phyloP scores from a whole-genome alignment of 108 stramenopile species.

The Bacterosira constricta region DNA sequence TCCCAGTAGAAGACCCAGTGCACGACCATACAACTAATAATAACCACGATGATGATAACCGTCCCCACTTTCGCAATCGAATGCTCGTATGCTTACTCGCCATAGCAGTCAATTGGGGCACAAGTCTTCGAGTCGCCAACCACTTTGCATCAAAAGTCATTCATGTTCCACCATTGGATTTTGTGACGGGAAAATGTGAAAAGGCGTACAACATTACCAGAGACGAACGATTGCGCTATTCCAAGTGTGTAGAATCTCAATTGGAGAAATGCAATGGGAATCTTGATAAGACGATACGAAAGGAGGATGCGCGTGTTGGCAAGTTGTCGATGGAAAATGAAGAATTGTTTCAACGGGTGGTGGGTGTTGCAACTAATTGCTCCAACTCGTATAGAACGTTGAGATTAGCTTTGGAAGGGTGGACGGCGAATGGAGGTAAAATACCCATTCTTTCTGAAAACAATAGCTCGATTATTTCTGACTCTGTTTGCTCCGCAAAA shows the following conservation, averaged over 20 bases:
- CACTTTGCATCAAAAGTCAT: conserved; percentile 29
- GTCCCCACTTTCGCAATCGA: conserved; percentile 34
- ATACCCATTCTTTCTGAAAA: conserved; percentile 12
- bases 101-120: conserved; percentile 42
- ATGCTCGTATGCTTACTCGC: conserved; percentile 39
- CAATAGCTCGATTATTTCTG: neutral
- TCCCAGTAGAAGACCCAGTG: too few species aligned
- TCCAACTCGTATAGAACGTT: conserved; percentile 43
- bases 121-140: conserved; percentile 38
- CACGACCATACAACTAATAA: too few species aligned
- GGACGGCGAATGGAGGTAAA: conserved; percentile 33
- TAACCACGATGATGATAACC: neutral
- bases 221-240: conserved; percentile 33
- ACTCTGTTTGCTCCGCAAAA: conserved; percentile 25
- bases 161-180: conserved; percentile 32
- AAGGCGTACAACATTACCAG: conserved; percentile 23
- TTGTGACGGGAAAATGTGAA: conserved; percentile 20
- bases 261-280: conserved; percentile 32
- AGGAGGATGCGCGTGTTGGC: conserved; percentile 30
- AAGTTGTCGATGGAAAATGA: conserved; percentile 25
- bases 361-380: conserved; percentile 18
- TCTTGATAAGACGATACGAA: conserved; percentile 21
- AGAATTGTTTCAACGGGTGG: conserved; percentile 13
- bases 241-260: conserved; percentile 34
- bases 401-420: conserved; percentile 40